phyloP scores from a whole-genome alignment of 768 basidiomycete genomes.

The Exidia glandulosa region DNA sequence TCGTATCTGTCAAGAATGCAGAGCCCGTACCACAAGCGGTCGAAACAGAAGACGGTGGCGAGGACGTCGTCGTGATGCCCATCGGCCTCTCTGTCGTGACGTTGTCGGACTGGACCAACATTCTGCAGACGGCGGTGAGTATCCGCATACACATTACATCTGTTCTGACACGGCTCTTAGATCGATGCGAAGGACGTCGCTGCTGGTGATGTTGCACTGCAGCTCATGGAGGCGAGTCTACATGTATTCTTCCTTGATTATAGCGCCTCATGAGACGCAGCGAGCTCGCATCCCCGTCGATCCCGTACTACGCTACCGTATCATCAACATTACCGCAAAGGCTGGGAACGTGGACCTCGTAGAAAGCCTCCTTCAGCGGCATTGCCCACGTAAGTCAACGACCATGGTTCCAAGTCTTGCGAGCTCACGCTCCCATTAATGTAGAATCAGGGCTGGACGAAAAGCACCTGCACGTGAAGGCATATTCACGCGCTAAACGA shows the following conservation, averaged over 20 bases:
- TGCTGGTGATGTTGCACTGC: conserved; percentile 39
- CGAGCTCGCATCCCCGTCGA: conserved; percentile 31
- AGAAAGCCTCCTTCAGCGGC: conserved; percentile 34
- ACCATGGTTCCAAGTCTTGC: conserved; percentile 7
- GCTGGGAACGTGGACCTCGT: conserved; percentile 33
- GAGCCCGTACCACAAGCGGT: not conserved
- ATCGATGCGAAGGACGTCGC: conserved; percentile 33
- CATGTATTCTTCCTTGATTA: not conserved
- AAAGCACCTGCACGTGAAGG: conserved; percentile 32
- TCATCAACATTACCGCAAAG: conserved; percentile 40
- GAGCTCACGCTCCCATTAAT: not conserved
- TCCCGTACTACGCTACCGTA: conserved; percentile 31
- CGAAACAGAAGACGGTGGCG: conserved; percentile 18
- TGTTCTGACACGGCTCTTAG: conserved; percentile 21
- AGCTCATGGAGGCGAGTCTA: conserved; percentile 39
- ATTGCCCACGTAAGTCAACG: conserved; percentile 30
- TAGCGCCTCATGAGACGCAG: conserved; percentile 15
- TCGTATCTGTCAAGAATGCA: not conserved
- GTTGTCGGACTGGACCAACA: conserved; percentile 39
- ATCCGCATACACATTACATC: not conserved
- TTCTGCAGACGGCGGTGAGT: conserved; percentile 43
- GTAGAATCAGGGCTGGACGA: conserved; percentile 5
- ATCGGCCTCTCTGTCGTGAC: conserved; percentile 33
- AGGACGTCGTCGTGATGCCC: not conserved
- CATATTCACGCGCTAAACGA: conserved; percentile 34